A percentile compares a stretch with the other conserved stretches of the same genome.
Evolutionary conservation across 257 asterid genomes (phyloP).

Genomic region (Solanum chiquidenum): DNA sequence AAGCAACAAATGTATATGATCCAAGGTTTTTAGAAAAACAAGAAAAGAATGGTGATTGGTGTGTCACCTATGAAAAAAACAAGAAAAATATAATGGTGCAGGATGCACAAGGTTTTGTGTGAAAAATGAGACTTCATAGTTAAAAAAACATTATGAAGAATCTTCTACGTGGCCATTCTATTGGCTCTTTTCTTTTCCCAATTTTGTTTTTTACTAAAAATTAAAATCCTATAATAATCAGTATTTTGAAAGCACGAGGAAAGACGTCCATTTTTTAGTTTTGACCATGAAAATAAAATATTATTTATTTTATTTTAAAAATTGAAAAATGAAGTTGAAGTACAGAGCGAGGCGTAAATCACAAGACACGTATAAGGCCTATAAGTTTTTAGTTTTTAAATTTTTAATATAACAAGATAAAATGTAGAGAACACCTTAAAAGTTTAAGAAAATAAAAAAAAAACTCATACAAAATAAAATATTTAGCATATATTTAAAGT

Average conservation of each 20-base stretch:
- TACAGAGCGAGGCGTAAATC: neutral
- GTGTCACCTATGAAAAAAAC: neutral
- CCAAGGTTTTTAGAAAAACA: neutral
- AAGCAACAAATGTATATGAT: neutral
- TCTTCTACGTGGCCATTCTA: neutral
- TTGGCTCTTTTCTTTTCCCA: neutral
- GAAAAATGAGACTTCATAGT: neutral
- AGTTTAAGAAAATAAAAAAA: too few species aligned
- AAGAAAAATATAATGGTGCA: neutral
- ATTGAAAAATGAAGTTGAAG: neutral
- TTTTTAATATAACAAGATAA: too few species aligned
- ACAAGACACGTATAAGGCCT: neutral
- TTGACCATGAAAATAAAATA: neutral
- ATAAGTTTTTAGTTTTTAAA: too few species aligned
- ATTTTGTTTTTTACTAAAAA: neutral
- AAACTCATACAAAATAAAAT: too few species aligned
- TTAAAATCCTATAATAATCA: neutral
- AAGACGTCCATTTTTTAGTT: neutral
- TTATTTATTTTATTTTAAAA: too few species aligned
- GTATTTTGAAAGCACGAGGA: neutral
- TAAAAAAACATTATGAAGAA: neutral
- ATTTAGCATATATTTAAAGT: neutral
- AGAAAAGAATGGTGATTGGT: neutral
- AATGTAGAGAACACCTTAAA: neutral
- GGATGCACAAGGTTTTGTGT: neutral